Base-by-base conservation (phyloP, 2,329 filamentous ascomycete species). In the Periconia sp. region DNA sequence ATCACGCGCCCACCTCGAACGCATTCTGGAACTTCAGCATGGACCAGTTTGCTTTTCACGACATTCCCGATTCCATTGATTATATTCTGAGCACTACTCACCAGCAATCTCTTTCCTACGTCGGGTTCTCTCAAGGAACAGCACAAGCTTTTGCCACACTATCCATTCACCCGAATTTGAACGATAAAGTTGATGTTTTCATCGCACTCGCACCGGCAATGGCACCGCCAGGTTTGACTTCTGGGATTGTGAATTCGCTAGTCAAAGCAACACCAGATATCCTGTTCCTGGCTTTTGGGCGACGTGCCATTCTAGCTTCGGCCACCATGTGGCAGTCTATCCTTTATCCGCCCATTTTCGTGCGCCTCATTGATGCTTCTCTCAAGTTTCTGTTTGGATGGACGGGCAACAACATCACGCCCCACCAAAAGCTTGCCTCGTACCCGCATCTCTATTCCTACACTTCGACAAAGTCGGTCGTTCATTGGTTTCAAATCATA, bases 401-500 rank as follows among this genome's bases (percentile, higher is more conserved):
- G 94, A 85, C 84, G 56, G 89, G 88, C 3, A 79, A 81, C 54
- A 99, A 97, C 71, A 97, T 99, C 57, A 85, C 85, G 9, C 77
- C 85, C 0, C 87, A 88, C 53, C 94, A 99, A 74, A 99, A 99
- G 70, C 84, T 99, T 17, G 94, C 94, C 2, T 92, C 92, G 1
- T 99, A 99, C 71, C 89, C 93, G 10, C 94, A 99, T 76, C 79
- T 99, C 0, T 99, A 96, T 77, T 97, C 92, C 0, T 97, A 93
- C 72, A 97, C 93, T 0, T 96, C 91, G 71, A 96, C 92, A 53
- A 99, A 99, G 76, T 92, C 88, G 18, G 92, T 99, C 9, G 94
- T 99, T 0, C 94, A 99, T 71, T 99, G 94, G 94, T 99, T 99
- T 73, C 94, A 99, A 71, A 97, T 99, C 70, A 99, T 99, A 65